These are phyloP conservation scores for Chlamydomonas asymmetrica DNA, from an alignment of 139 green algal genomes.

Conservation along the genomic window DNA sequence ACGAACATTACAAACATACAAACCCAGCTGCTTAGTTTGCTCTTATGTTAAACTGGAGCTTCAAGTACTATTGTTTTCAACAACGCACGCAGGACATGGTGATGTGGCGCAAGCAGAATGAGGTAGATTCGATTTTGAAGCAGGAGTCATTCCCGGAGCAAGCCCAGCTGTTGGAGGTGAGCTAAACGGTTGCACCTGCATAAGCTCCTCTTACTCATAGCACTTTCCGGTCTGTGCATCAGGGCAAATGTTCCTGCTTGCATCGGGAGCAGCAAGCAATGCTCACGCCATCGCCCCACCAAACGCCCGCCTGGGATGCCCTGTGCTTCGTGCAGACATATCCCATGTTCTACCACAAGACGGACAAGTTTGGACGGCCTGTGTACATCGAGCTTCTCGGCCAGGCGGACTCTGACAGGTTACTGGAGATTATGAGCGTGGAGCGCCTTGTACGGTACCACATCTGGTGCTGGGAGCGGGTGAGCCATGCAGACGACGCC, in stretches of 20 bases:
- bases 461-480: conserved; percentile 49
- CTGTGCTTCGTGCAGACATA: too few relatives aligned
- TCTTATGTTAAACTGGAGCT: too few relatives aligned
- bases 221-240: neutral
- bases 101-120: conserved; percentile 16
- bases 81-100: too few relatives aligned
- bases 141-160: too few relatives aligned
- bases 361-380: conserved; percentile 50
- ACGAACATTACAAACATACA: too few relatives aligned
- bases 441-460: conserved; percentile 47
- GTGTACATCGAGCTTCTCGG: conserved; percentile 57
- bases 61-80: too few relatives aligned
- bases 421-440: conserved; percentile 31
- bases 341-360: too few relatives aligned
- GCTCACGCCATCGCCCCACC: neutral
- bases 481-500: too few relatives aligned
- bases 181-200: neutral
- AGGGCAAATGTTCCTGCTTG: neutral
- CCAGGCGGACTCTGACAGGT: conserved; percentile 20
- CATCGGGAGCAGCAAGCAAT: neutral
- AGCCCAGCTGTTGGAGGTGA: too few relatives aligned
- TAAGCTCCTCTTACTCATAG: neutral
- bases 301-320: too few relatives aligned
- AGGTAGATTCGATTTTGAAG: too few relatives aligned
- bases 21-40: too few relatives aligned